phyloP scores from a whole-genome alignment of 257 asterid species.

The Nicotiana tabacum region DNA sequence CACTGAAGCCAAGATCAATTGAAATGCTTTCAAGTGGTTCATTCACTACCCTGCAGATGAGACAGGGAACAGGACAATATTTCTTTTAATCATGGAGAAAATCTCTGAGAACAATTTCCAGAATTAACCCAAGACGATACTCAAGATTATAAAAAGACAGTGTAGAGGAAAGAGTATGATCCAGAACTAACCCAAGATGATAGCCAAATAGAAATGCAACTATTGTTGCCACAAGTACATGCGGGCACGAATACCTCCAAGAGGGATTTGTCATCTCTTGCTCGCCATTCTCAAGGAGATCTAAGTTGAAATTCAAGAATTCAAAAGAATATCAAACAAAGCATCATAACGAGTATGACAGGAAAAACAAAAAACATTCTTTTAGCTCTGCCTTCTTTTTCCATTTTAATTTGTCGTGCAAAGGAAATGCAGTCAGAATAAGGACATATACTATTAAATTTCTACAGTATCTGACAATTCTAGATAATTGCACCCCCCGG shows the following conservation, averaged over 20 bases:
- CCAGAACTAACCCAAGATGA: conserved; percentile 81
- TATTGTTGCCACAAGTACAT: conserved; percentile 72
- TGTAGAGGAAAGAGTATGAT: background rate
- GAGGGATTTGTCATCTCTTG: conserved; percentile 56
- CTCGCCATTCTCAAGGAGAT: conserved; percentile 34
- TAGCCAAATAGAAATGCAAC: conserved; percentile 88
- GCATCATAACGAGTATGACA: background rate
- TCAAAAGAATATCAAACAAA: background rate
- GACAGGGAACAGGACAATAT: background rate
- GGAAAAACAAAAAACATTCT: background rate
- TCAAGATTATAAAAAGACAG: background rate
- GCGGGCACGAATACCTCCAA: conserved; percentile 84
- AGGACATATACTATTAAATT: background rate
- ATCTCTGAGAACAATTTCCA: background rate
- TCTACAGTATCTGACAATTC: background rate
- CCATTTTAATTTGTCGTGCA: background rate
- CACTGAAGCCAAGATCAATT: conserved; percentile 81
- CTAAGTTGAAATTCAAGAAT: conserved; percentile 31
- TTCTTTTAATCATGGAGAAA: conserved; percentile 6
- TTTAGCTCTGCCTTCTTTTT: background rate
- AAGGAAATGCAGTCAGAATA: background rate
- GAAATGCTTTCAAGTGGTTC: conserved; percentile 94
- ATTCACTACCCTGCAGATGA: conserved; percentile 66
- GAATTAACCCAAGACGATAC: background rate
- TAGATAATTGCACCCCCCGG: background rate